These are phyloP conservation scores for Hypoxylon rickii DNA, from an alignment of 495 filamentous ascomycete genomes.

Conservation along the genomic window DNA sequence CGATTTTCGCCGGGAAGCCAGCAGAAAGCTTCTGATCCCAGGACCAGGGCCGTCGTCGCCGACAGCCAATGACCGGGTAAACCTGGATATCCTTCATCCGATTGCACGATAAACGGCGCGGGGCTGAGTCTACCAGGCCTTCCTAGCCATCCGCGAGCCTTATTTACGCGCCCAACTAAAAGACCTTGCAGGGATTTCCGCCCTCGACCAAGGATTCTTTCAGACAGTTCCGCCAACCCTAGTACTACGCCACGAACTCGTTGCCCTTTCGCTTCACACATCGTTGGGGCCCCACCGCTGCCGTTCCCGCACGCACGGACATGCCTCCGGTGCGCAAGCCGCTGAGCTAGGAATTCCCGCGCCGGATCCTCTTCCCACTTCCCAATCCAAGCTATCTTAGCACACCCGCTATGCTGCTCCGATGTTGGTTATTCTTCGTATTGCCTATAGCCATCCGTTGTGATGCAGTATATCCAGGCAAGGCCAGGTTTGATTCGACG, in stretches of 20 bases:
- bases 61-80: slow-evolving; percentile 46
- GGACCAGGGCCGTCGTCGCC: slow-evolving; percentile 23
- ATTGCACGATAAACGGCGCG: slow-evolving; percentile 48
- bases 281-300: slow-evolving; percentile 30
- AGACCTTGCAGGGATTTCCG: slow-evolving; percentile 44
- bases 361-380: slow-evolving; percentile 8
- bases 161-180: slow-evolving; percentile 55
- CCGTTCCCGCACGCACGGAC: slow-evolving; percentile 32
- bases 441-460: slow-evolving; percentile 6
- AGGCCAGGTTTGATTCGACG: slow-evolving; percentile 5
- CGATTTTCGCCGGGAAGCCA: slow-evolving; percentile 20
- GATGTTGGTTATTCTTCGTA: slow-evolving; percentile 15
- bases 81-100: slow-evolving; percentile 42
- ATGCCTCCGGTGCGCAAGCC: slow-evolving; percentile 18
- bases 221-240: slow-evolving; percentile 25
- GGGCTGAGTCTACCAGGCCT: slow-evolving; percentile 39
- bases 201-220: slow-evolving; percentile 35
- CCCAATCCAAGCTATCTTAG: slow-evolving; percentile 8
- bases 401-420: slow-evolving; percentile 20
- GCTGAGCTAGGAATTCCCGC: slow-evolving; percentile 24
- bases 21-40: slow-evolving; percentile 13
- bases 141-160: slow-evolving; percentile 48
- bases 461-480: slow-evolving; percentile 7
- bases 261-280: slow-evolving; percentile 41
- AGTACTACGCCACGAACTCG: slow-evolving; percentile 35